Evolutionary conservation across 345 rosid genomes (phyloP), one percentile per base, ranked within the genome.

Genomic region (Turritis glabra): DNA sequence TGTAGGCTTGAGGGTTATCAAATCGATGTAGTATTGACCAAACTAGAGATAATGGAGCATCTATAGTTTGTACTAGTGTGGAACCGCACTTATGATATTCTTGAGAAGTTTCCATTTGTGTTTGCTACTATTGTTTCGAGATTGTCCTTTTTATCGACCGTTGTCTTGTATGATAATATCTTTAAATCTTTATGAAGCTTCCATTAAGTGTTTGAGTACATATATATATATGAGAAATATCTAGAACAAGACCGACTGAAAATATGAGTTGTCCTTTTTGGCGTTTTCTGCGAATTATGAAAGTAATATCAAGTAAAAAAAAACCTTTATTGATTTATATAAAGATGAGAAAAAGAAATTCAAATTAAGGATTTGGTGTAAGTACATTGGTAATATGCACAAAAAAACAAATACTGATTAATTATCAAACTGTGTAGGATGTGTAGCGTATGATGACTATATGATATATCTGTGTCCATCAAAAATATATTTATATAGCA

Each of bases 1-100:
- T 90, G 82, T 92, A 88, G n/a, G 77, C 85, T 69, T 87, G 88
- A 0, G 96, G 97, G 72, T 80, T 66, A 22, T 75, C 86, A 55
- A 93, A 90, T 5, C 88, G 84, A 10, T 88, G 88, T 37, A 90
- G 75, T 8, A 85, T 77, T 32, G 95, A 87, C 96, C 98, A 90
- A 2, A 89, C 90, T 10, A 82, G 38, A 37, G 83, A 38, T 52
- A 85, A 62, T 1, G 92, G 93, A 9, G 93, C 92, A 37, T 83
- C 70, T 41, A 90, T 83, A 53, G 76, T 75, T 81, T 87, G 89
- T 26, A 77, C 75, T 11, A 83, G 63, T 38, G 68, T 64, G 0
- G 93, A 87, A 67, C 84, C 79, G 40, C 97, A 90, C 73, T 35
- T 30, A 22, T 82, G 88, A 9, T 58, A 54, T 76, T 52, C 15